phyloP scores from a whole-genome alignment of 805 yeast genomes.

The Metschnikowia sp. region DNA sequence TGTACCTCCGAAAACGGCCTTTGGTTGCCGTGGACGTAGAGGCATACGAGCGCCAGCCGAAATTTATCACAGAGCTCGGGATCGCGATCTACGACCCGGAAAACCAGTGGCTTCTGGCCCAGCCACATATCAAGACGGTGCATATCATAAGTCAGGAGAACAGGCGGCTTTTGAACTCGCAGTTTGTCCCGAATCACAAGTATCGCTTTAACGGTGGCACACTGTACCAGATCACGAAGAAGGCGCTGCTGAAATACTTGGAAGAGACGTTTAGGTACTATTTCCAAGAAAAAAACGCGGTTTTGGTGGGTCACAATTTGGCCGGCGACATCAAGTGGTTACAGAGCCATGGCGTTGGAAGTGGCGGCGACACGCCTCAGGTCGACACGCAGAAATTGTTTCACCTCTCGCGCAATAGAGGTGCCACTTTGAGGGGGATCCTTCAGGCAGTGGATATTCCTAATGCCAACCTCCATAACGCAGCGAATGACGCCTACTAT shows the following conservation, averaged over 20 bases:
- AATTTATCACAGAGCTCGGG: constrained; percentile 24
- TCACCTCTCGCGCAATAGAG: constrained; percentile 13
- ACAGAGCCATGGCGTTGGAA: constrained; percentile 10
- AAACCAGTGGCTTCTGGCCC: constrained; percentile 12
- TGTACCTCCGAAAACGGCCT: constrained; percentile 21
- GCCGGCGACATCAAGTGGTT: constrained; percentile 19
- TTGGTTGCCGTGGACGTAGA: constrained; percentile 28
- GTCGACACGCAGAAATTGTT: constrained; percentile 22
- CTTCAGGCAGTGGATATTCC: constrained; percentile 20
- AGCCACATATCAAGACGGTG: constrained; percentile 18
- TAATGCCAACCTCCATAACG: constrained; percentile 26
- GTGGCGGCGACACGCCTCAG: constrained; percentile 4
- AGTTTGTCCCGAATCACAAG: constrained; percentile 24
- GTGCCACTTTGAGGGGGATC: constrained; percentile 22
- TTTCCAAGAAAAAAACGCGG: constrained; percentile 15
- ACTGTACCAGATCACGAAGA: constrained; percentile 15
- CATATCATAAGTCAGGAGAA: constrained; percentile 23
- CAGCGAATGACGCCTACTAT: constrained; percentile 29
- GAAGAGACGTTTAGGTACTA: constrained; percentile 15
- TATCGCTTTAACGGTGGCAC: constrained; percentile 20
- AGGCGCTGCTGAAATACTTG: constrained; percentile 12
- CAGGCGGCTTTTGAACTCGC: constrained; percentile 14
- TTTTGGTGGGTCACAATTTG: constrained; percentile 20
- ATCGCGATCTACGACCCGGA: constrained; percentile 24
- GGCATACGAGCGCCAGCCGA: constrained; percentile 20